Conservation (phyloP, 805 yeast species). For the Candida maris region DNA sequence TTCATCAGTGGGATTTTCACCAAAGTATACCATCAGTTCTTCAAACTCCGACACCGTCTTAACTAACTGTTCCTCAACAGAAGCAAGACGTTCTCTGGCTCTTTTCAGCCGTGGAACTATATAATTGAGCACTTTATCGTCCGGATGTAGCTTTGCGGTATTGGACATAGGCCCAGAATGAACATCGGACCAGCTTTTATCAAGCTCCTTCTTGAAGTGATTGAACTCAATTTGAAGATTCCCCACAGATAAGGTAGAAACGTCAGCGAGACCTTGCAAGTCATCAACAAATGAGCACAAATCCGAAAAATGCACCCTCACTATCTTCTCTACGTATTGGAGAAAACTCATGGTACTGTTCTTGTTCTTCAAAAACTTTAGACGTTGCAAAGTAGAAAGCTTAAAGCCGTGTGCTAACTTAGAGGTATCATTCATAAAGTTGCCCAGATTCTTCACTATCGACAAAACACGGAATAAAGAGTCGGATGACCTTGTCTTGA, state of each 20-base stretch:
- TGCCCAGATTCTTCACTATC: conserved; percentile 70
- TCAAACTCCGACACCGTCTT: conserved; percentile 51
- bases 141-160: conserved; percentile 58
- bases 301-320: conserved; percentile 65
- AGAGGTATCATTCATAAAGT: conserved; percentile 70
- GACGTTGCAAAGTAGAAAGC: conserved; percentile 62
- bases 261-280: conserved; percentile 46
- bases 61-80: conserved; percentile 48
- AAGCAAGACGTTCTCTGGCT: conserved; percentile 41
- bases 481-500: conserved; percentile 47
- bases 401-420: conserved; percentile 71
- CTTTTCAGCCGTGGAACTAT: conserved; percentile 37
- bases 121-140: conserved; percentile 55
- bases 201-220: conserved; percentile 49
- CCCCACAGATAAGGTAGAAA: conserved; percentile 61
- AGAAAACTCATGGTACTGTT: conserved; percentile 67
- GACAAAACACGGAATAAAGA: conserved; percentile 57
- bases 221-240: conserved; percentile 56
- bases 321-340: conserved; percentile 68
- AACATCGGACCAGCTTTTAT: conserved; percentile 49
- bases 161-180: conserved; percentile 66
- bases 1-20: conserved; percentile 58
- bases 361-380: conserved; percentile 68
- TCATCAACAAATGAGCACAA: conserved; percentile 60
- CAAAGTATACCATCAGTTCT: conserved; percentile 63